phyloP scores from a whole-genome alignment of 371 early-diverging fungal species.

The Mucor saturninus region DNA sequence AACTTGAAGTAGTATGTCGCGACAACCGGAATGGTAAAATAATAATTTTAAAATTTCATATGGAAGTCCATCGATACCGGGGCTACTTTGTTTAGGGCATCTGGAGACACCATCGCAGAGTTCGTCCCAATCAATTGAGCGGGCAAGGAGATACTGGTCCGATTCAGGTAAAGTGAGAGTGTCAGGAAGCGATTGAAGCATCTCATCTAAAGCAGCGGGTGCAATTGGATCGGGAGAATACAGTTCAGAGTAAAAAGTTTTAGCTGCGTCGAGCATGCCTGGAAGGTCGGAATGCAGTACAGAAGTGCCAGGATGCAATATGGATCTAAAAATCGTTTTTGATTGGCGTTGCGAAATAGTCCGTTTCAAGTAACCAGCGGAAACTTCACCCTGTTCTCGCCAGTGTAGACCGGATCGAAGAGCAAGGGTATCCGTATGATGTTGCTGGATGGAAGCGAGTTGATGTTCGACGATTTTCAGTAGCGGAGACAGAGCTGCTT shows the following conservation, averaged over 20 bases:
- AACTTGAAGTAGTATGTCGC: neutral
- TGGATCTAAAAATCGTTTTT: neutral
- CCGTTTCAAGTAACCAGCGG: too few species aligned
- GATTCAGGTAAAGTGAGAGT: neutral
- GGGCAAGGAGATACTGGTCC: neutral
- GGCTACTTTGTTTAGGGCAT: conserved; percentile 14
- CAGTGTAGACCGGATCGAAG: conserved; percentile 10
- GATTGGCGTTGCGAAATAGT: neutral
- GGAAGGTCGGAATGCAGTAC: neutral
- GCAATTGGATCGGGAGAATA: conserved; percentile 12
- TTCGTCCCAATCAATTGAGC: neutral
- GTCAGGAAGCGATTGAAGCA: neutral
- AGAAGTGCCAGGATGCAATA: neutral
- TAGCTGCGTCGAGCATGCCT: conserved; percentile 14
- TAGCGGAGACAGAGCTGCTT: neutral
- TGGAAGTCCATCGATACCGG: conserved; percentile 34
- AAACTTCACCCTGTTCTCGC: conserved; percentile 14
- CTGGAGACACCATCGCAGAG: conserved; percentile 4
- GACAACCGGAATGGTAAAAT: neutral
- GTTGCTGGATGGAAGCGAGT: conserved; percentile 7
- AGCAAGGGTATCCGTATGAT: neutral
- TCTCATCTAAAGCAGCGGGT: neutral
- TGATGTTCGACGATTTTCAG: conserved; percentile 1
- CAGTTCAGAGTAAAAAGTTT: conserved; percentile 9
- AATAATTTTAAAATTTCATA: conserved; percentile 24